Evolutionary conservation across 2,329 filamentous ascomycete genomes (phyloP), one percentile per base, ranked within the genome.

Genomic region (Aspergillus proliferans): DNA sequence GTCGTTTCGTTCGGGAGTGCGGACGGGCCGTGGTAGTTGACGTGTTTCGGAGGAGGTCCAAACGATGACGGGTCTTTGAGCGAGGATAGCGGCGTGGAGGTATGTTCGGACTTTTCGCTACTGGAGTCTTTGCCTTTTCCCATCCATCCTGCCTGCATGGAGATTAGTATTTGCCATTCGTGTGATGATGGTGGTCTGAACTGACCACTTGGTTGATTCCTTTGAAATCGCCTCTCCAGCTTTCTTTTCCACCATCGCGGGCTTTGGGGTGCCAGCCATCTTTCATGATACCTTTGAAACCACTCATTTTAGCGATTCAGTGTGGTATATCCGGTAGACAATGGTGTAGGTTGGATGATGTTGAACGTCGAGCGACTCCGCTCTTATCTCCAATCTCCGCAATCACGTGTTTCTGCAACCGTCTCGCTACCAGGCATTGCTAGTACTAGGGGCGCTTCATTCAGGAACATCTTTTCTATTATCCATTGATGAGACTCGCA

Each of bases 21-120:
- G 6, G 66, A 68, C 12, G 67, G 69, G 49, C 73, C 70, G 62
- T 78, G 71, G 55, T 76, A 77, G 45, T 75, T 73, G 49, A 74
- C 68, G 52, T 80, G 86, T 59, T 82, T 91, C 0, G 90, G 90
- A 22, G 90, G 90, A 21, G 89, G 88, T 2, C 81, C 88, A 64
- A 95, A 95, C 14, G 82, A 80, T 1, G 81, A 68, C 1, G 88
- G 90, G 63, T 95, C 89, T 64, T 82, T 84, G 26, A 95, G 77
- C 3, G 81, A 76, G 7, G 82, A 76, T 40, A 94, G 71, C 1
- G 90, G 89, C 14, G 77, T 75, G 6, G 80, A 77, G 46, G 77
- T 71, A 54, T 82, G 81, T 21, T 78, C 73, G 30, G 66, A 56
- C 39, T 66, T 60, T 28, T 79, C 70, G 34, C 70, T 61, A 38